A percentile compares a stretch with the other conserved stretches of the same genome.
phyloP scores from a whole-genome alignment of 345 rosid species.

The Lepidium africanum region DNA sequence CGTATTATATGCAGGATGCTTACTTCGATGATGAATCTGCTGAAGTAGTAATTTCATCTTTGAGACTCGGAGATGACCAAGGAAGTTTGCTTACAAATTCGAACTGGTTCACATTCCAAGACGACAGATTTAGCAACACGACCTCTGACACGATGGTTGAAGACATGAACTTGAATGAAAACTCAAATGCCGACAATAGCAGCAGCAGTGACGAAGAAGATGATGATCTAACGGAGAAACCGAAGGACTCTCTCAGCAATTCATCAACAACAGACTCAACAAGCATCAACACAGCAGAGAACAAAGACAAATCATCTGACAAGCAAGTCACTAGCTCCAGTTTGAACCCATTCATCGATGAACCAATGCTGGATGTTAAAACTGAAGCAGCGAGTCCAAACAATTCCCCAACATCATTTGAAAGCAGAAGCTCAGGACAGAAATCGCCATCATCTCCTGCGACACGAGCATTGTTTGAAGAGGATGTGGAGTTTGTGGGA shows the following conservation, averaged over 20 bases:
- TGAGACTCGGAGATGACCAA: constrained; percentile 95
- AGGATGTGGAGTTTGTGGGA: constrained; percentile 94
- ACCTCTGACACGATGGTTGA: constrained; percentile 54
- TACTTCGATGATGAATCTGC: constrained; percentile 94
- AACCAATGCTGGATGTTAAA: constrained; percentile 27
- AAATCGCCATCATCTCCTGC: constrained; percentile 35
- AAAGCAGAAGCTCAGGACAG: constrained; percentile 24
- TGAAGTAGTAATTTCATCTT: constrained; percentile 86
- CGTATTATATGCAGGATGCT: constrained; percentile 54
- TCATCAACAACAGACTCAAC: constrained; percentile 12
- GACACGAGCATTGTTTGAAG: constrained; percentile 71
- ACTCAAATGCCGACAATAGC: constrained; percentile 55
- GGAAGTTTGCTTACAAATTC: constrained; percentile 90
- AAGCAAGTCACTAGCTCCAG: constrained; percentile 51
- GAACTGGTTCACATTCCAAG: constrained; percentile 97
- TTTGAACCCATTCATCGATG: constrained; percentile 60
- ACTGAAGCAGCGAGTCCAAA: constrained; percentile 47
- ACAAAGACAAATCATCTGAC: constrained; percentile 42
- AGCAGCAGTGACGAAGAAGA: constrained; percentile 87
- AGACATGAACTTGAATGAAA: constrained; percentile 59
- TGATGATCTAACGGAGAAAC: constrained; percentile 53
- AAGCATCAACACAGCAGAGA: constrained; percentile 28
- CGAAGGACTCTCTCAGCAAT: constrained; percentile 24
- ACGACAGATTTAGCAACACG: constrained; percentile 51
- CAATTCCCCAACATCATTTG: constrained; percentile 46